Conservation (phyloP, 345 rosid genomes). For the Salix koriyanagi region DNA sequence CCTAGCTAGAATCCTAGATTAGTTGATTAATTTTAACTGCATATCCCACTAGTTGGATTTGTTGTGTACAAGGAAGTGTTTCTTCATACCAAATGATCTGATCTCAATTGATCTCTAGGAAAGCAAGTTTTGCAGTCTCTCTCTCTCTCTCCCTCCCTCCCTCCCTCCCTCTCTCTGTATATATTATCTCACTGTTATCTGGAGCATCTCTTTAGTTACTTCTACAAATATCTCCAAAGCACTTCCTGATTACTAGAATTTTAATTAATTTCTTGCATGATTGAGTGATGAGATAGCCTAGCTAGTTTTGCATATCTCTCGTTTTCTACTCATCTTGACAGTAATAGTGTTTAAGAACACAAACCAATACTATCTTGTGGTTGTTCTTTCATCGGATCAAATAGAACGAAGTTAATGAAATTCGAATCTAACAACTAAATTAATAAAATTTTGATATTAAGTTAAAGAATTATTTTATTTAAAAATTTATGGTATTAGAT, state of each 20-base stretch:
- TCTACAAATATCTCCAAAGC: not conserved
- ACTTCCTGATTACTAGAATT: not conserved
- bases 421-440: rapidly evolving
- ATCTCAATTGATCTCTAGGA: not conserved
- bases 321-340: not conserved
- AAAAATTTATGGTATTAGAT: too few species aligned
- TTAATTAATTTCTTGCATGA: too few species aligned
- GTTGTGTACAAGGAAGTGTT: not conserved
- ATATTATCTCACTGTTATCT: too few species aligned
- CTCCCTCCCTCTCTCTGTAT: too few species aligned
- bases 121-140: not conserved
- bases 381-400: too few species aligned
- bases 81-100: not conserved
- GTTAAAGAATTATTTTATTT: too few species aligned
- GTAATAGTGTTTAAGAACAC: too few species aligned
- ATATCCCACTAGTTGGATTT: not conserved
- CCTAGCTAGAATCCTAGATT: not conserved
- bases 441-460: too few species aligned
- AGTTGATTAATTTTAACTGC: not conserved
- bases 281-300: not conserved
- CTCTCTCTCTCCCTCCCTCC: too few species aligned
- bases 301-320: not conserved
- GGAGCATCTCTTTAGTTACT: not conserved
- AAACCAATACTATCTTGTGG: too few species aligned
- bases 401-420: too few species aligned